A percentile compares a stretch with the other conserved stretches of the same genome.
These are phyloP conservation scores for Trypanosoma cruzi DNA, from an alignment of 208 protist genomes.

Conservation along the genomic window DNA sequence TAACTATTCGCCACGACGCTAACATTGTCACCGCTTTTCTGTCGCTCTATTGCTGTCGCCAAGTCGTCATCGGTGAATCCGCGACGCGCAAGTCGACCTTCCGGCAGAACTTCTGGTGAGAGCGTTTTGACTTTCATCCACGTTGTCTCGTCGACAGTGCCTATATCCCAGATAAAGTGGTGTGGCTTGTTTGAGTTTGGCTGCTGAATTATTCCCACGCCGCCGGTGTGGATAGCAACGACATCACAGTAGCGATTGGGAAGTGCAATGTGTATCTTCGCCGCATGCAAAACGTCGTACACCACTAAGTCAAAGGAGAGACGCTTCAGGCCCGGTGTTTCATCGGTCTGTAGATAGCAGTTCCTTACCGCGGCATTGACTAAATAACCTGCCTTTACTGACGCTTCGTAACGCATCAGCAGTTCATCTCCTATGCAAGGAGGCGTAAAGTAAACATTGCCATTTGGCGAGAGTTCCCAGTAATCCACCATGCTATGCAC, in stretches of 20 bases:
- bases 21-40: neutral
- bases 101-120: conserved; percentile 18
- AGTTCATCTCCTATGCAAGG: conserved; percentile 46
- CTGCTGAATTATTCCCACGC: conserved; percentile 38
- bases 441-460: conserved; percentile 47
- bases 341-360: conserved; percentile 38
- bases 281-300: conserved; percentile 32
- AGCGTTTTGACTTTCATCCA: conserved; percentile 12
- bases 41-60: conserved; percentile 10
- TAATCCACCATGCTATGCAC: conserved; percentile 47
- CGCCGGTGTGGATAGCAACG: conserved; percentile 40
- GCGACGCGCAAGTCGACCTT: conserved; percentile 20
- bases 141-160: conserved; percentile 36
- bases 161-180: conserved; percentile 60
- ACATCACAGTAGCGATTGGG: conserved; percentile 60
- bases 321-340: conserved; percentile 30
- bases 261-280: conserved; percentile 48
- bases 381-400: neutral
- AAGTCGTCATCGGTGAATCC: conserved; percentile 29
- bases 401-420: conserved; percentile 40
- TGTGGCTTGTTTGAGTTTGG: conserved; percentile 36
- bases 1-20: neutral
- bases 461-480: conserved; percentile 37
- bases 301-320: conserved; percentile 44
- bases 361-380: conserved; percentile 30